These are phyloP conservation scores for Phlegmacium glaucopus DNA, from an alignment of 768 basidiomycete species.

Conservation along the genomic window DNA sequence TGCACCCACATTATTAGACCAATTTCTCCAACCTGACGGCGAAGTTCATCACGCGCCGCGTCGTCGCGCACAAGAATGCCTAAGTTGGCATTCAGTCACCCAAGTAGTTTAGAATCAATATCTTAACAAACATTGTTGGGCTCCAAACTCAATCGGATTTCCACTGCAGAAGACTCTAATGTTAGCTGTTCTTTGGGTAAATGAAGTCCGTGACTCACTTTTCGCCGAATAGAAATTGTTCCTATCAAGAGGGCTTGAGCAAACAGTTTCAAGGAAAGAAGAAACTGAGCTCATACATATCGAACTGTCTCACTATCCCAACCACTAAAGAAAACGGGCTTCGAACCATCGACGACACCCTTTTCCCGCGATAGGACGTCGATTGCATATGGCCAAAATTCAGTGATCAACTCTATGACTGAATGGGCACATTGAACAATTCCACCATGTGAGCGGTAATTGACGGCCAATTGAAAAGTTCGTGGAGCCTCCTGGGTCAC, in stretches of 20 bases:
- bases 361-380: constrained; percentile 54
- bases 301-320: constrained; percentile 41
- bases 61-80: constrained; percentile 71
- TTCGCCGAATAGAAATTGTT: constrained; percentile 57
- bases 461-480: constrained; percentile 53
- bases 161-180: constrained; percentile 27
- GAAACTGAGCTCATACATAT: constrained; percentile 29
- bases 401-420: constrained; percentile 55
- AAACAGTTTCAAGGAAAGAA: neutral
- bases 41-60: constrained; percentile 42
- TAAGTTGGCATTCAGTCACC: constrained; percentile 18
- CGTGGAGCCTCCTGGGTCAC: constrained; percentile 9
- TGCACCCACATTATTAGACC: constrained; percentile 54
- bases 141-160: constrained; percentile 54
- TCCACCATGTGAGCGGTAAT: constrained; percentile 70
- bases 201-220: constrained; percentile 30
- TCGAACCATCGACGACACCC: constrained; percentile 52
- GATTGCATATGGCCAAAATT: constrained; percentile 64
- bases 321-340: constrained; percentile 56
- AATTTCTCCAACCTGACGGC: constrained; percentile 51
- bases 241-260: constrained; percentile 19
- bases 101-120: neutral
- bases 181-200: neutral
- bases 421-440: constrained; percentile 69
- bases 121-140: constrained; percentile 50